Conservation (phyloP, 495 filamentous ascomycete genomes). For the Xylaria nigripes region DNA sequence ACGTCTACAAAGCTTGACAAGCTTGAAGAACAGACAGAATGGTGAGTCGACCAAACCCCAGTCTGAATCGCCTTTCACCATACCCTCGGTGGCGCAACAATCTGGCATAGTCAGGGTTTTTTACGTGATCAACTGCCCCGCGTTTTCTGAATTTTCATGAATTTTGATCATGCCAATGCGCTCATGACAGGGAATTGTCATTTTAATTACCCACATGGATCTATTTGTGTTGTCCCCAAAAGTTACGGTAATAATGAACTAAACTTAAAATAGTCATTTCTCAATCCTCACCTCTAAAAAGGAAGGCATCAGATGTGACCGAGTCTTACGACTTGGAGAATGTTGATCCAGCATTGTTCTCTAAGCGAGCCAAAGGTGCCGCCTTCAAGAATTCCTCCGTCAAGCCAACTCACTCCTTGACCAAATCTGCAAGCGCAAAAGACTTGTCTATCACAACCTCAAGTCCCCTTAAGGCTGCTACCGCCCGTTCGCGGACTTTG, state of each 20-base stretch:
- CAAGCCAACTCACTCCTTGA: conserved; percentile 39
- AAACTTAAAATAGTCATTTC: conserved; percentile 30
- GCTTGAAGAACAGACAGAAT: conserved; percentile 56
- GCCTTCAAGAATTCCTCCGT: conserved; percentile 45
- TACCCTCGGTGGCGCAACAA: not conserved
- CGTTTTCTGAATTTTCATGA: not conserved
- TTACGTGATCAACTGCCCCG: not conserved
- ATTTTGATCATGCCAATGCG: not conserved
- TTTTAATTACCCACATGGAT: not conserved
- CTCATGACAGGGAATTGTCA: not conserved
- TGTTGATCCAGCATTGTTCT: conserved; percentile 60
- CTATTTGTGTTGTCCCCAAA: not conserved
- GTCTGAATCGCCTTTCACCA: not conserved
- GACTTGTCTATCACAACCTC: conserved; percentile 24
- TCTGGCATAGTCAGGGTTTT: not conserved
- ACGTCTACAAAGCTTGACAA: conserved; percentile 48
- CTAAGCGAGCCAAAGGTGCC: conserved; percentile 62
- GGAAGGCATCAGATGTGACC: conserved; percentile 37
- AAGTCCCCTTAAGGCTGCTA: conserved; percentile 27
- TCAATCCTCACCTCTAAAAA: conserved; percentile 29
- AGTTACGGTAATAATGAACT: conserved; percentile 9
- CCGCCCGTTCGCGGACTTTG: conserved; percentile 31
- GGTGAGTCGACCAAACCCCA: conserved; percentile 37
- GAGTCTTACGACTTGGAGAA: conserved; percentile 66
- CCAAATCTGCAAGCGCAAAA: conserved; percentile 32